Evolutionary conservation across 2,329 filamentous ascomycete species (phyloP), one percentile per base, ranked within the genome.

Genomic region (Paracoccidioides lutzii): DNA sequence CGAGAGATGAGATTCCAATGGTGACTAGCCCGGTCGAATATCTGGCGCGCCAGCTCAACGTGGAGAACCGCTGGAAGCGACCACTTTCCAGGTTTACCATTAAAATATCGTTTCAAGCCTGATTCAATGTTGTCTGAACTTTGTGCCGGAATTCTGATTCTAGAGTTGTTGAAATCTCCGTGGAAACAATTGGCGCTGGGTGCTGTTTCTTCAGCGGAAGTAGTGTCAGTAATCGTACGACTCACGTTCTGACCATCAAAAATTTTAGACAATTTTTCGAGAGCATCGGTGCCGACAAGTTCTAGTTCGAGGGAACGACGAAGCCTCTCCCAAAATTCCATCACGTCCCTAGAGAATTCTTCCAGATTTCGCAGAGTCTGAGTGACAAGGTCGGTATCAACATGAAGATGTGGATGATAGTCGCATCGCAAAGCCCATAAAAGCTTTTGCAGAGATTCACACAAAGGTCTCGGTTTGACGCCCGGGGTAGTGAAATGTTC

Each of bases 1-100:
- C 82, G 76, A 53, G 77, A 73, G 5, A 81, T 64, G 59, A 83
- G 76, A 52, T 77, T 75, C 76, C 81, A 84, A 33, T 77, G 75
- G 2, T 80, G 76, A 38, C 73, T 71, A 3, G 70, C 69, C 52
- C 74, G 68, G 63, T 83, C 78, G 59, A 82, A 80, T 7, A 71
- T 69, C 58, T 83, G 80, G 15, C 81, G 77, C 28, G 77, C 73
- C 28, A 84, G 69, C 59, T 83, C 80, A 5, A 84, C 67, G 30
- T 76, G 73, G 43, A 81, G 66, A 22, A 81, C 64, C 2, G 77
- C 68, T 1, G 78, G 78, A 8, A 76, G 68, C 32, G 66, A 65
- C 71, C 71, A 74, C 33, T 64, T 66, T 1, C 71, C 71, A 8
- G 67, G 57, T 54, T 71, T 69, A 10, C 64, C 61, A 46, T 59